Evolutionary conservation across 129 eudicot genomes (phyloP).

Genomic region (Mikania micrantha): DNA sequence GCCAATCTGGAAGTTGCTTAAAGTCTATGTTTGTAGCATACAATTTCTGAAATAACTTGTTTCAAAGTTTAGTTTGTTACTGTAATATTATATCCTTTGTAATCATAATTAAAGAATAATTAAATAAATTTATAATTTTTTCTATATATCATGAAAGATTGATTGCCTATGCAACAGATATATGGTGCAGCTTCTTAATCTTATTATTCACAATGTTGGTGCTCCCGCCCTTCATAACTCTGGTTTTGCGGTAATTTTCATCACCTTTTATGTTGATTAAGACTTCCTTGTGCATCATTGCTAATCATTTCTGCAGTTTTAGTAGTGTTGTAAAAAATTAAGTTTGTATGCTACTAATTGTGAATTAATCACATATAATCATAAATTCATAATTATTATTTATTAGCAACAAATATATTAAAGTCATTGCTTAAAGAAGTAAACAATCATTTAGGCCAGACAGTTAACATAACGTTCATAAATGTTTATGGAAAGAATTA

Average conservation of each 20-base stretch:
- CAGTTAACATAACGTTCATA: not conserved
- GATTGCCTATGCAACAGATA: constrained; percentile 42
- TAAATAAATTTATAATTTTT: not conserved
- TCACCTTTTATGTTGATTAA: not conserved
- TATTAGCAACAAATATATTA: not conserved
- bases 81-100: not conserved
- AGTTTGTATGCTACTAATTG: not conserved
- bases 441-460: not conserved
- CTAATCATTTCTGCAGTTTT: constrained; percentile 5
- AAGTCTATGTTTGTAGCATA: not conserved
- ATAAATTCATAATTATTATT: too few relatives aligned
- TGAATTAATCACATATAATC: not conserved
- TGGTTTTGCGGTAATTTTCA: constrained; percentile 84
- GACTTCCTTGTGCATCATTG: not conserved
- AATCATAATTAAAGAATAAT: not conserved
- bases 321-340: not conserved
- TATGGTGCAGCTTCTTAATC: constrained; percentile 96
- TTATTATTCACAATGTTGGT: constrained; percentile 63
- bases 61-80: not conserved
- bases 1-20: not conserved
- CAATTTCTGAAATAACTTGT: not conserved
- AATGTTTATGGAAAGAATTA: not conserved
- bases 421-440: not conserved
- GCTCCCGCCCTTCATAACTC: constrained; percentile 96
- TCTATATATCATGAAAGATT: not conserved